Conservation (phyloP, 164 flowering plant species). For the Dillenia turbinata region DNA sequence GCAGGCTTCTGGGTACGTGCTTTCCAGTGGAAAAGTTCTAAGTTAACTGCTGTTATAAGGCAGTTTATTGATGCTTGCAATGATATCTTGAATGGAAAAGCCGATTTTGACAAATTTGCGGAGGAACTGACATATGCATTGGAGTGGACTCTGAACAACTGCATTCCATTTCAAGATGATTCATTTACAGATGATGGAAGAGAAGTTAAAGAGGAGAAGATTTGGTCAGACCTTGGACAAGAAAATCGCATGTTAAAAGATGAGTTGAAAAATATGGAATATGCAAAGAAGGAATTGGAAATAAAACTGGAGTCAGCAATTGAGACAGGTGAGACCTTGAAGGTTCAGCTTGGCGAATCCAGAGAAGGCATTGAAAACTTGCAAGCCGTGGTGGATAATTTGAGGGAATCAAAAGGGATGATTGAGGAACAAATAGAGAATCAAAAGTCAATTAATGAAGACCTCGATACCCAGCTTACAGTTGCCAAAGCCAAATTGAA, state of each 20-base stretch:
- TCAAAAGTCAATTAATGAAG: slow-evolving; percentile 61
- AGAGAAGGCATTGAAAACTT: slow-evolving; percentile 32
- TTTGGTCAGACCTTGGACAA: slow-evolving; percentile 26
- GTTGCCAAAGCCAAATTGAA: slow-evolving; percentile 52
- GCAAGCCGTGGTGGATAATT: slow-evolving; percentile 31
- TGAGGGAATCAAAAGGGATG: slow-evolving; percentile 39
- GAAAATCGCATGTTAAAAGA: slow-evolving; percentile 37
- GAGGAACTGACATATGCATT: slow-evolving; percentile 40
- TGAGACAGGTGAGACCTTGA: slow-evolving; percentile 26
- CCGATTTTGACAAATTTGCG: slow-evolving; percentile 38
- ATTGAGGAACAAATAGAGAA: slow-evolving; percentile 65
- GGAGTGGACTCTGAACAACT: slow-evolving; percentile 64
- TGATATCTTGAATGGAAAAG: slow-evolving; percentile 42
- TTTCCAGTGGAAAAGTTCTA: slow-evolving; percentile 68
- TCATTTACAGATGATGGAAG: slow-evolving; percentile 42
- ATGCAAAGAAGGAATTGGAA: slow-evolving; percentile 38
- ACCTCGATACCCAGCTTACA: slow-evolving; percentile 70
- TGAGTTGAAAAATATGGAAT: slow-evolving; percentile 31
- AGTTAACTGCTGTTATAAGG: slow-evolving; percentile 39
- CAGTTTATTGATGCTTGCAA: slow-evolving; percentile 41
- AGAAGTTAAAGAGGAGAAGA: slow-evolving; percentile 28
- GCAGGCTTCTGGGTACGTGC: slow-evolving; percentile 52
- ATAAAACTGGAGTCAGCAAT: slow-evolving; percentile 32
- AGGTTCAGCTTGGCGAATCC: slow-evolving; percentile 42
- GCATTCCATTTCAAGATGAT: slow-evolving; percentile 54